Evolutionary conservation across 106 monocot genomes (phyloP), one percentile per base, ranked within the genome.

Genomic region (Chionographis japonica): DNA sequence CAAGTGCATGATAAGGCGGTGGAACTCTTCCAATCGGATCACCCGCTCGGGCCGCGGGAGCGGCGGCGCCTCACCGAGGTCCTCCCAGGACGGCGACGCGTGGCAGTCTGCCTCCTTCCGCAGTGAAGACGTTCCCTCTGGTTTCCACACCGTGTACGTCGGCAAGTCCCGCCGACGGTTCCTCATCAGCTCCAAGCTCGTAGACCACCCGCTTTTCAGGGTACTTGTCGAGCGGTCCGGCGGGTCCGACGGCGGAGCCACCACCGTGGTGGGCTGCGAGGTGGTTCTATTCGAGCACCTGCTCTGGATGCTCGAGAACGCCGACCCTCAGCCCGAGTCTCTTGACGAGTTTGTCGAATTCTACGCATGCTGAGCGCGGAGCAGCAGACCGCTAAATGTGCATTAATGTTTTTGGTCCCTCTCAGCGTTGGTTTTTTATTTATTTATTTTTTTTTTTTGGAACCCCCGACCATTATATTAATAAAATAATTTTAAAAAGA

Each of bases 241-340:
- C 38, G 63, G 39, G 38, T 58, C 19, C 11, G 40, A 11, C 54
- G 42, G 39, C 11, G 68, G 4, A 11, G 68, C 19, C 14, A 54
- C 50, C 18, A 62, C 67, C 11, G 73, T 87, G 50, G 76, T 87
- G 8, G 86, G 77, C 1, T 87, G 86, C 67, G 86, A 87, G 77
- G 86, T 87, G 55, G 86, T 83, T 43, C 77, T 83, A 12, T 87
- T 87, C 67, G 86, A 87, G 63, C 86, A 87, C 79, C 69, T 87
- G 17, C 80, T 87, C 18, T 87, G 86, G 86, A 87, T 87, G 86
- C 74, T 87, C 49, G 79, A 87, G 69, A 83, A 83, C 67, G 86
- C 79, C 40, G 86, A 87, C 20, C 79, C 79, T 8, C 73, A 75
- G 58, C 71, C 79, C 41, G 83, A 79, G 58, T 79, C 75, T 9